Evolutionary conservation across 192 early-diverging fungal genomes (phyloP).

Genomic region (Lobulomyces angularis): DNA sequence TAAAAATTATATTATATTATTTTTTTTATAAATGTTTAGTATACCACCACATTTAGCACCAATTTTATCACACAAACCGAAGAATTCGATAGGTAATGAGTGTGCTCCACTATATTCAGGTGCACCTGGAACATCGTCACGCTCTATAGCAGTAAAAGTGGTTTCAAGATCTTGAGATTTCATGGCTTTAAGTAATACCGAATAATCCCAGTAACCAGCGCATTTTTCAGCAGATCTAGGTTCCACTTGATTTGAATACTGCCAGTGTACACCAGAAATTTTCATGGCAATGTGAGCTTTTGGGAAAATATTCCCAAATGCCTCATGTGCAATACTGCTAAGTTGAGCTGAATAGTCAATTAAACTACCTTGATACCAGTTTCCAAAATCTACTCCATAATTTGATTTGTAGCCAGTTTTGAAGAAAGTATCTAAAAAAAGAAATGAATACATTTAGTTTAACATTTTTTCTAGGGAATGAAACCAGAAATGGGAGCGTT

Average conservation of each 20-base stretch:
- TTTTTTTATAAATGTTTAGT: not conserved
- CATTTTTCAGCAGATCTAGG: conserved; percentile 8
- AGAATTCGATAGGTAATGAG: conserved; percentile 2
- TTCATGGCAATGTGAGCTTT: conserved; percentile 5
- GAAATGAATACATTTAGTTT: too few species aligned
- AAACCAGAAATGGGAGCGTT: too few species aligned
- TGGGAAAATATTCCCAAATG: conserved; percentile 5
- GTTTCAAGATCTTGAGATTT: conserved; percentile 1
- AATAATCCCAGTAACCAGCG: conserved; percentile 12
- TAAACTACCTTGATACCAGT: conserved; percentile 8
- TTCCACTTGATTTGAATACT: conserved; percentile 4
- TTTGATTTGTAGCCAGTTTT: not conserved
- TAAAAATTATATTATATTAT: too few species aligned
- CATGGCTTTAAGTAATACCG: not conserved
- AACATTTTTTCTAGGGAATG: too few species aligned
- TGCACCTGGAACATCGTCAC: conserved; percentile 3
- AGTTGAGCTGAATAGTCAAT: not conserved
- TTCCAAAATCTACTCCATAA: conserved; percentile 5
- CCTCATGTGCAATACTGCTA: not conserved
- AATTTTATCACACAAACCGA: not conserved
- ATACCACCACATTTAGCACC: conserved; percentile 2
- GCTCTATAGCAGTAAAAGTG: conserved; percentile 12
- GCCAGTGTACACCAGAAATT: conserved; percentile 12
- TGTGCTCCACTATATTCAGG: conserved; percentile 7
- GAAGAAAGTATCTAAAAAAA: conserved; percentile 3